Evolutionary conservation across 2,329 filamentous ascomycete species (phyloP), one percentile per base, ranked within the genome.

Genomic region (Pestalotiopsis sp.): DNA sequence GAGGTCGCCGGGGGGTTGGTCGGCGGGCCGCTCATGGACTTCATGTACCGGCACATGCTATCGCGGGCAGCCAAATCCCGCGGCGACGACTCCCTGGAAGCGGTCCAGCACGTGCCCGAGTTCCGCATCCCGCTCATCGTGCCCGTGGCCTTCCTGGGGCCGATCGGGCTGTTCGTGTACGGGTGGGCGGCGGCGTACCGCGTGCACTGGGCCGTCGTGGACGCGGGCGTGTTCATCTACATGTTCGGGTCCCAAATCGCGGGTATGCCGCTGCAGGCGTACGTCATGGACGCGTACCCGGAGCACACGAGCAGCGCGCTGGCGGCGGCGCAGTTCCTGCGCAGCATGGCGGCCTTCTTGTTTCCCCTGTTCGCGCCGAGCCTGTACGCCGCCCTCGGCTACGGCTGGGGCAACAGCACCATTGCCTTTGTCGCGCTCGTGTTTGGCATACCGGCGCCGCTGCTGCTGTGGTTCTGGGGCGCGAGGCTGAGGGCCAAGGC

Each of bases 61-160:
- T 62, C 5, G 11, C 69, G 67, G 4, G 31, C 39, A 7, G 64
- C 61, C 6, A 36, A 71, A 9, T 36, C 31, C 31, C 2, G 71
- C 70, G 2, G 71, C 31, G 31, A 7, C 31, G 31, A 9, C 2
- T 36, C 31, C 31, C 31, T 2, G 1, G 31, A 36, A 7, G 31
- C 31, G 31, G 31, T 9, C 31, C 31, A 73, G 1, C 74, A 77
- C 17, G 68, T 69, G 0, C 90, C 91, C 0, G 91, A 93, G 72
- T 89, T 87, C 73, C 87, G 90, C n/a, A 81, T 91, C 0, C 89
- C 89, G 0, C 79, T 91, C 2, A 86, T 89, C 77, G 74, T 88
- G 12, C 79, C 85, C 0, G 86, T 85, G 0, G 84, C 84, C 0
- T 58, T 90, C 0, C 69, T 90, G 2, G 76, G 71, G 0, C 77